Evolutionary conservation across 495 filamentous ascomycete species (phyloP).

Genomic region (Chaetomium cochliodes): DNA sequence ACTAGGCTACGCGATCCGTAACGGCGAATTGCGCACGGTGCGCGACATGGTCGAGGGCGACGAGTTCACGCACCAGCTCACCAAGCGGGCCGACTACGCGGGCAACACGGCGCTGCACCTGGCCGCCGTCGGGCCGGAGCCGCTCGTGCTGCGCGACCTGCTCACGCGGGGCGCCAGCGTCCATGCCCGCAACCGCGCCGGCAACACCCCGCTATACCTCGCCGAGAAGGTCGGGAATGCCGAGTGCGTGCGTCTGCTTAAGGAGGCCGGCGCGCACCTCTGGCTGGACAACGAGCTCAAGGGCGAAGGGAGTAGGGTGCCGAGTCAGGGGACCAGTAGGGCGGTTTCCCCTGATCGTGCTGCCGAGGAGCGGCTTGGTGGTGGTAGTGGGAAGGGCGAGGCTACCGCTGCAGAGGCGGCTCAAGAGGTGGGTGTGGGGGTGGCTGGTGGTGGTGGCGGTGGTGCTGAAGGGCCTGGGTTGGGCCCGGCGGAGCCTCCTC

Average conservation of each 20-base stretch:
- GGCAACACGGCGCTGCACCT: slow-evolving; percentile 80
- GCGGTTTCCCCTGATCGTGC: slow-evolving; percentile 1
- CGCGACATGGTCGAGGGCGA: slow-evolving; percentile 65
- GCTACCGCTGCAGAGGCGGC: not conserved
- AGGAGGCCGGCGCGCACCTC: slow-evolving; percentile 39
- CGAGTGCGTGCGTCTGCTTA: slow-evolving; percentile 63
- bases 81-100: slow-evolving; percentile 80
- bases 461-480: not conserved
- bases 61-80: slow-evolving; percentile 55
- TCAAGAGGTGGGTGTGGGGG: not conserved
- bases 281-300: slow-evolving; percentile 33
- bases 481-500: not conserved
- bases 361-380: not conserved
- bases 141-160: slow-evolving; percentile 66
- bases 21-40: slow-evolving; percentile 65
- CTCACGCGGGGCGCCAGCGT: slow-evolving; percentile 79
- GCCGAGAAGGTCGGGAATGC: slow-evolving; percentile 57
- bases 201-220: slow-evolving; percentile 79
- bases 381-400: not conserved
- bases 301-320: slow-evolving; percentile 15
- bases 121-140: slow-evolving; percentile 50
- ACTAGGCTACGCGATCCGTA: slow-evolving; percentile 77
- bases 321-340: slow-evolving; percentile 8
- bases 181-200: slow-evolving; percentile 75
- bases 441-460: not conserved